Base-by-base conservation (phyloP, 306 rosid species). In the Cicer bijugum region DNA sequence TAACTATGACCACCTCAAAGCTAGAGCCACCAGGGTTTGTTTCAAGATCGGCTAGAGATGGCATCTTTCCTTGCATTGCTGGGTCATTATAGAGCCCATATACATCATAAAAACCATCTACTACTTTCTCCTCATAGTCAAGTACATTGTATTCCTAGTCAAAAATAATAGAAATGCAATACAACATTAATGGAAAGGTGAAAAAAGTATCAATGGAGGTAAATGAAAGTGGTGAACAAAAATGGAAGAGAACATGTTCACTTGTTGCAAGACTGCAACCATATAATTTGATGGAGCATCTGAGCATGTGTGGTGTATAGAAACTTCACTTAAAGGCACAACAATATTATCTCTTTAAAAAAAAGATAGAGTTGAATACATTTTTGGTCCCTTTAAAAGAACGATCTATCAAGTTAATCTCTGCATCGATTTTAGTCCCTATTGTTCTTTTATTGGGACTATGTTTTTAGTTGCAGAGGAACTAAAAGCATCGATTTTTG, bases 71-170 rank as follows among this genome's bases (percentile, higher is more conserved):
- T 89, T 88, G 96, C 85, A 81, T 80, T 61, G 89, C 82, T 8
- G 97, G 83, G 81, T 91, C 91, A 8, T 84, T 69, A 66, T 83
- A 84, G 53, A 85, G 79, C 63, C 94, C 90, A 69, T 78, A 88
- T 70, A 91, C 85, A 76, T 94, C 99, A 80, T 94, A 94, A 84
- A 94, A 94, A 69, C 99, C 99, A 79, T 94, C 91, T 28, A 91
- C 84, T 66, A 94, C 95, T 84, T 84, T 91, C 79, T 94, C 97
- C 59, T 84, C 97, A 51, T 94, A 91, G 85, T 90, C 99, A 75
- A 94, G 91, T 76, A 88, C 95, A 64, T 87, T 88, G 83, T 85
- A 94, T 70, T 94, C 99, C 99, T 94, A 83, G 15, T 60, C 62
- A 78, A 61, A 39, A 56, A 75, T 52, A 71, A 37, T 15, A 74